These are phyloP conservation scores for Cardiospermum halicacabum DNA, from an alignment of 345 rosid genomes.

Conservation along the genomic window DNA sequence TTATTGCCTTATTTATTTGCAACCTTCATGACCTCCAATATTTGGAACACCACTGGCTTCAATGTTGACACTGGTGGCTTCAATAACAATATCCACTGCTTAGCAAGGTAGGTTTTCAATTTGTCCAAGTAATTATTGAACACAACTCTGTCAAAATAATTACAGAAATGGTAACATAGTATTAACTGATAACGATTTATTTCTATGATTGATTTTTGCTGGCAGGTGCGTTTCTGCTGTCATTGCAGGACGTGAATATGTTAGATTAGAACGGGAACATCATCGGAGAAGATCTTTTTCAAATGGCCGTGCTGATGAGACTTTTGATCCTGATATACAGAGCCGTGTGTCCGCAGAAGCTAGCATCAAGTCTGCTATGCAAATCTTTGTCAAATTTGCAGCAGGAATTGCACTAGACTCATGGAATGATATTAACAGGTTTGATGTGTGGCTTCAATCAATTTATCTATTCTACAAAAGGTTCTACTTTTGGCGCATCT, in stretches of 20 bases:
- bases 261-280: constrained; percentile 80
- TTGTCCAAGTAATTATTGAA: background rate
- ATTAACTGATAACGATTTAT: background rate
- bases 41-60: constrained; percentile 90
- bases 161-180: no score
- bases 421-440: constrained; percentile 85
- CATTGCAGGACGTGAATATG: constrained; percentile 83
- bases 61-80: constrained; percentile 93
- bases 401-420: constrained; percentile 82
- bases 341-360: constrained; percentile 74
- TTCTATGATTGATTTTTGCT: constrained; percentile 11
- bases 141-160: background rate
- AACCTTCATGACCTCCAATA: constrained; percentile 77
- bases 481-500: no score
- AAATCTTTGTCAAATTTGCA: constrained; percentile 82
- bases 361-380: constrained; percentile 89
- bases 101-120: constrained; percentile 65
- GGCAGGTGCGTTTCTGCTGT: constrained; percentile 90
- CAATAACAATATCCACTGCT: constrained; percentile 89
- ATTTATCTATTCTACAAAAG: no score
- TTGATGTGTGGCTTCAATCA: no score
- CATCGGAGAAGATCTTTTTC: constrained; percentile 66
- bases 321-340: constrained; percentile 62
- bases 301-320: constrained; percentile 63
- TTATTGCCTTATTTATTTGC: constrained; percentile 89